Evolutionary conservation across 2,329 filamentous ascomycete species (phyloP).

Genomic region (Neospermospora avenae): DNA sequence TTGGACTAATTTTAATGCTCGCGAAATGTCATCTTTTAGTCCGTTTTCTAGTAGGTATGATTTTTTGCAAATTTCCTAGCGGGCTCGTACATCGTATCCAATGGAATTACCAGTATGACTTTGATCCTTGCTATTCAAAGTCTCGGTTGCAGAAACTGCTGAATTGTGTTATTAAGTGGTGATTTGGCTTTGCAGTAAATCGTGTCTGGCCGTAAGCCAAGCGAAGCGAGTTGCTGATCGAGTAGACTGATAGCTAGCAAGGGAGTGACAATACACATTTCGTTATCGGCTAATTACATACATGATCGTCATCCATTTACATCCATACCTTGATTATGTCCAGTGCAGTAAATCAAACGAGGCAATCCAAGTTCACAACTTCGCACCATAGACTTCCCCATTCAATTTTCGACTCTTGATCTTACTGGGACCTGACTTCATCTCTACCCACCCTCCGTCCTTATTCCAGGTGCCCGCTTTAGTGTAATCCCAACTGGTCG

Average conservation of each 20-base stretch:
- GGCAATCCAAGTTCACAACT: background rate
- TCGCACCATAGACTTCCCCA: constrained; percentile 18
- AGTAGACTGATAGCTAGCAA: background rate
- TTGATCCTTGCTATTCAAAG: too few relatives aligned
- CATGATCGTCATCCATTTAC: background rate
- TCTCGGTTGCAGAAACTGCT: too few relatives aligned
- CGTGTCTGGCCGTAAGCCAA: background rate
- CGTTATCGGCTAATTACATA: background rate
- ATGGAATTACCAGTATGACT: too few relatives aligned
- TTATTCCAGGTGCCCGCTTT: constrained; percentile 68
- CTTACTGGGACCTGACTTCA: constrained; percentile 42
- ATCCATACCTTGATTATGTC: background rate
- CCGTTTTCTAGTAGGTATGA: too few relatives aligned
- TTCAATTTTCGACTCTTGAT: constrained; percentile 28
- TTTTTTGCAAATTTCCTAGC: too few relatives aligned
- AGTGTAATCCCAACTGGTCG: constrained; percentile 65
- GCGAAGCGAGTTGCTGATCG: background rate
- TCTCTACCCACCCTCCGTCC: constrained; percentile 62
- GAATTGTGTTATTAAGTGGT: too few relatives aligned
- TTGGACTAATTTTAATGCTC: too few relatives aligned
- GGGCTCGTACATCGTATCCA: too few relatives aligned
- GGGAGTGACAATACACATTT: background rate
- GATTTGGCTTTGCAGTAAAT: too few relatives aligned
- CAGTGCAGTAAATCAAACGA: background rate
- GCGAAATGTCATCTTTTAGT: too few relatives aligned